Base-by-base conservation (phyloP, 2,329 filamentous ascomycete species). In the Colletotrichum euphorbiae region DNA sequence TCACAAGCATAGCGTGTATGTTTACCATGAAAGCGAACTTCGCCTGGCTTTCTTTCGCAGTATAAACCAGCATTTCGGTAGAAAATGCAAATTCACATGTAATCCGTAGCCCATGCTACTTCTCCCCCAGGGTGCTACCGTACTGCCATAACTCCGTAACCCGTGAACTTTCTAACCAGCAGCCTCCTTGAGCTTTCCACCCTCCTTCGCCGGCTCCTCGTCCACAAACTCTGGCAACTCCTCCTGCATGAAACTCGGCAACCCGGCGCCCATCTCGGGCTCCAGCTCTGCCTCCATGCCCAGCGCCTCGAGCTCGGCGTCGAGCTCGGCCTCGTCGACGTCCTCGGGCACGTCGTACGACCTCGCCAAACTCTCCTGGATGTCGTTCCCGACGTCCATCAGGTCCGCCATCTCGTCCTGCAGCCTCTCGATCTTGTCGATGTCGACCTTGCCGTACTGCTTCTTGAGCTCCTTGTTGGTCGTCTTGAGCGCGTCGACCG, bases 351-450 rank as follows among this genome's bases (percentile, higher is more conserved):
- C 87, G 77, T 98, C 95, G 79, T 99, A 99, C 73, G 92, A 93
- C 71, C 96, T 82, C 69, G 92, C 91, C 65, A 99, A 91, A 72
- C 92, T 94, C 82, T 98, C 96, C 81, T 99, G 94, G 68, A 99
- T 99, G 80, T 99, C 96, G 80, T 98, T 98, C 3, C 96, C 95
- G 69, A 98, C 91, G 77, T 99, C 96, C 89, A 99, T 93, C 74
- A 99, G 80, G 80, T 99, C 96, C 6, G 94, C 94, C 96, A 99
- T 98, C 82, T 99, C 95, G 78, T 99, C 96, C 87, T 99, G 95
- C 86, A 99, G 88, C 73, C 91, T 87, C 86, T 99, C 96, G 74
- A 99, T 98, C 86, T 97, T 94, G 80, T 98, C 96, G 62, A 99
- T 91, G 76, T 99, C 92, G 72, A 99, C 92, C 84, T 98, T 98